These are phyloP conservation scores for Acer yangbiense DNA, from an alignment of 345 rosid genomes.

Conservation along the genomic window DNA sequence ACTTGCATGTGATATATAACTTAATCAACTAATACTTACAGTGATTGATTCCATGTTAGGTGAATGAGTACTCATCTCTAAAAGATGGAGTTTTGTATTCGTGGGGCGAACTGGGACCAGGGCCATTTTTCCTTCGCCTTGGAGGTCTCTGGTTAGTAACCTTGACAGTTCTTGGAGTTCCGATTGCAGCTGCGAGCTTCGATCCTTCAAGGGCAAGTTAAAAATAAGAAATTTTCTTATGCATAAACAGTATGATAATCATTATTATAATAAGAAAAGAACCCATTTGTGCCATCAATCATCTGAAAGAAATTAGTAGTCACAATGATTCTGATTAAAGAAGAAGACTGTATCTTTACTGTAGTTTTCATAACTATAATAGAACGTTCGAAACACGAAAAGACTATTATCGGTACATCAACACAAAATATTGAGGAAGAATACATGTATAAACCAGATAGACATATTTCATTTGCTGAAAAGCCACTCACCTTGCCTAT, in stretches of 20 bases:
- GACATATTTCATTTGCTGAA: not conserved
- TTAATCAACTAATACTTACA: not conserved
- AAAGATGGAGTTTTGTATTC: slow-evolving; percentile 83
- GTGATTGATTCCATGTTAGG: slow-evolving; percentile 41
- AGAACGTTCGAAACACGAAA: not conserved
- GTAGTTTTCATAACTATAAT: not conserved
- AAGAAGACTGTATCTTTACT: too few relatives aligned
- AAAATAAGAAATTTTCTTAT: slow-evolving; percentile 3
- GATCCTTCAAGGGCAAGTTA: slow-evolving; percentile 77
- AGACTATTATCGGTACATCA: slow-evolving; percentile 3
- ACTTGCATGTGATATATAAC: too few relatives aligned
- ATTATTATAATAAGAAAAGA: not conserved
- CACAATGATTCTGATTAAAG: not conserved
- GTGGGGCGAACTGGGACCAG: slow-evolving; percentile 83
- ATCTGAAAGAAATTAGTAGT: not conserved
- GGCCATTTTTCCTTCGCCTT: slow-evolving; percentile 67
- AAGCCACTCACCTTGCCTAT: not conserved
- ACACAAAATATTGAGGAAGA: not conserved
- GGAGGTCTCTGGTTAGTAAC: slow-evolving; percentile 89
- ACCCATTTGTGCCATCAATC: not conserved
- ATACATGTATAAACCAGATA: not conserved
- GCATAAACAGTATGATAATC: not conserved
- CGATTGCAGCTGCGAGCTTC: slow-evolving; percentile 94
- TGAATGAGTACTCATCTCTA: slow-evolving; percentile 83
- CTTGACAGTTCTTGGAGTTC: slow-evolving; percentile 83